Conservation (phyloP, 2,329 filamentous ascomycete genomes). For the Mollisiaceae sp. region DNA sequence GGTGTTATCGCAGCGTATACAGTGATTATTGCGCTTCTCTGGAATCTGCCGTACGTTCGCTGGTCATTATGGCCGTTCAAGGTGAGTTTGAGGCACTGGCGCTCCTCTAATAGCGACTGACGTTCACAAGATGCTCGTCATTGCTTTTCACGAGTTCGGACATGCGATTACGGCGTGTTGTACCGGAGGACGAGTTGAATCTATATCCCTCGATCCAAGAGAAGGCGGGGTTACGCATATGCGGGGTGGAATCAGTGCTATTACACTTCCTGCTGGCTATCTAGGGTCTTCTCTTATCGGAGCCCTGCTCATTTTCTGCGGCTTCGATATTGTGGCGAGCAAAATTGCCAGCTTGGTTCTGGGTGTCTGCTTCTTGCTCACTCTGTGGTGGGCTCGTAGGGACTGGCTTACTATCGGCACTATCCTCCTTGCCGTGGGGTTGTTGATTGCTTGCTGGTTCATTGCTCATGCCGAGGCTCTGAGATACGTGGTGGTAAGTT, state of each 20-base stretch:
- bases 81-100: conserved; percentile 48
- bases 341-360: conserved; percentile 79
- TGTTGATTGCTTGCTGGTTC: conserved; percentile 79
- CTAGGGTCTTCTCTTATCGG: conserved; percentile 79
- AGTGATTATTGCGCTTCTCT: conserved; percentile 75
- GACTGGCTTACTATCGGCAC: conserved; percentile 80
- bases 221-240: conserved; percentile 82
- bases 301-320: conserved; percentile 77
- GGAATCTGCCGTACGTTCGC: conserved; percentile 79
- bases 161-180: conserved; percentile 75
- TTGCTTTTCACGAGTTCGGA: conserved; percentile 81
- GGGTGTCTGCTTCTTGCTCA: conserved; percentile 77
- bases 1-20: conserved; percentile 75
- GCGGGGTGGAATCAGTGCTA: conserved; percentile 70
- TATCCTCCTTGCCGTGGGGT: conserved; percentile 69
- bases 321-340: conserved; percentile 80
- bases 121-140: conserved; percentile 72
- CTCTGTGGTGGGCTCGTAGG: conserved; percentile 79
- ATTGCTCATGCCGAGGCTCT: conserved; percentile 76
- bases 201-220: conserved; percentile 74
- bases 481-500: conserved; percentile 65
- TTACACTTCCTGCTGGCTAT: conserved; percentile 80
- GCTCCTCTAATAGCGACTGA: conserved; percentile 1
- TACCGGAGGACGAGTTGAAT: conserved; percentile 76
- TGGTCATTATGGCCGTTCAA: conserved; percentile 83